Evolutionary conservation across 2,329 filamentous ascomycete species (phyloP).

Genomic region (Harringtonia lauricola): DNA sequence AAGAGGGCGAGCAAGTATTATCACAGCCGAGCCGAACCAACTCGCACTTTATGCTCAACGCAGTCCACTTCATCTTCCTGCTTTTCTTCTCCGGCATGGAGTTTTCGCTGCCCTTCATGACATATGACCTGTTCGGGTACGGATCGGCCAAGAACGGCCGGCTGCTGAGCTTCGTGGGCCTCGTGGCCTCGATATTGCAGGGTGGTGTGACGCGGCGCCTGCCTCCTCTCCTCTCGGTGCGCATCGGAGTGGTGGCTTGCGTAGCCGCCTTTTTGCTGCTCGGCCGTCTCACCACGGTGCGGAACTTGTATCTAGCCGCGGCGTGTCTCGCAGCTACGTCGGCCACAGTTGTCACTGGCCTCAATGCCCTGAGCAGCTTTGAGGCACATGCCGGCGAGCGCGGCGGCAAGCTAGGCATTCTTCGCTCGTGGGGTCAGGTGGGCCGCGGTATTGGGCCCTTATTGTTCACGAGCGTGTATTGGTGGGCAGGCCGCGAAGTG

Average conservation of each 20-base stretch:
- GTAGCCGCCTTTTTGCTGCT: constrained; percentile 73
- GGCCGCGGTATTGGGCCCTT: constrained; percentile 80
- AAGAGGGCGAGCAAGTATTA: constrained; percentile 38
- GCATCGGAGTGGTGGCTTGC: constrained; percentile 67
- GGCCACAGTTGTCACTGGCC: constrained; percentile 85
- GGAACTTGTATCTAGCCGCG: constrained; percentile 69
- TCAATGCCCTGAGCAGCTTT: constrained; percentile 87
- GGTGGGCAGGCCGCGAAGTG: constrained; percentile 87
- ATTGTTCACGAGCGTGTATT: constrained; percentile 90
- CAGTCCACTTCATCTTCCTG: constrained; percentile 80
- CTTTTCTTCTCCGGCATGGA: constrained; percentile 98
- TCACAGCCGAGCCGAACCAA: constrained; percentile 61
- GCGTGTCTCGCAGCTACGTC: constrained; percentile 80
- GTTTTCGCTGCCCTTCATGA: constrained; percentile 95
- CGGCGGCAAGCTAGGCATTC: constrained; percentile 74
- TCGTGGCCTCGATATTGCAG: constrained; percentile 86
- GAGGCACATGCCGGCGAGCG: constrained; percentile 72
- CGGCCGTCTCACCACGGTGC: constrained; percentile 53
- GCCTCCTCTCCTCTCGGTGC: constrained; percentile 69
- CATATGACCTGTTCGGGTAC: constrained; percentile 84
- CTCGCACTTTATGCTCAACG: constrained; percentile 70
- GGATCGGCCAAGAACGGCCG: constrained; percentile 69
- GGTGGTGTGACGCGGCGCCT: constrained; percentile 82
- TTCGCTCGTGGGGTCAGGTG: constrained; percentile 74
- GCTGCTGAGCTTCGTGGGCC: constrained; percentile 80